Conservation (phyloP, 768 basidiomycete genomes). For the Tephrocybe rancida region DNA sequence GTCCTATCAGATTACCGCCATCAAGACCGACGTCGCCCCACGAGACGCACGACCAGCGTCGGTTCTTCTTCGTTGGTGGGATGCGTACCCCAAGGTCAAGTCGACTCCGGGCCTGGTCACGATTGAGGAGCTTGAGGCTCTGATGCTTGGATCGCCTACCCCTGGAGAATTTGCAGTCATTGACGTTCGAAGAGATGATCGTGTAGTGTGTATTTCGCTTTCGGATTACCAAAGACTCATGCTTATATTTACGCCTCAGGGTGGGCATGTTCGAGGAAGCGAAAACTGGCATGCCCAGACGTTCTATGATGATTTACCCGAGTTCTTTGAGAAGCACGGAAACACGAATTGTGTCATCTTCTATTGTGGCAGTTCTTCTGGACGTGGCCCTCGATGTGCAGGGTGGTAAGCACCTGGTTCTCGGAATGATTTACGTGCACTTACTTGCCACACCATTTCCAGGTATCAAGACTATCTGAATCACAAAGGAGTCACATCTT, state of each 20-base stretch:
- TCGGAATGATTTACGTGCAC: neutral
- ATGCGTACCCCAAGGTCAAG: slow-evolving; percentile 47
- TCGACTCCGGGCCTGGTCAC: slow-evolving; percentile 34
- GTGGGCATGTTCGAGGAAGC: slow-evolving; percentile 56
- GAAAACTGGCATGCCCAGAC: slow-evolving; percentile 50
- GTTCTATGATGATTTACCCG: slow-evolving; percentile 46
- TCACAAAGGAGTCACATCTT: slow-evolving; percentile 24
- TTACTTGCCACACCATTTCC: neutral
- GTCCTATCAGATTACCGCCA: slow-evolving; percentile 50
- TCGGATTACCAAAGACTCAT: neutral
- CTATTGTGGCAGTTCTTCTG: slow-evolving; percentile 54
- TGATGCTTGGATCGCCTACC: slow-evolving; percentile 25
- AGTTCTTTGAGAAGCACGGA: slow-evolving; percentile 42
- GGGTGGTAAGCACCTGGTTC: slow-evolving; percentile 46
- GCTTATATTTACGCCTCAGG: slow-evolving; percentile 29
- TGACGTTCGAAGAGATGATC: slow-evolving; percentile 52
- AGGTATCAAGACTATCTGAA: slow-evolving; percentile 57
- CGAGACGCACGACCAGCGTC: slow-evolving; percentile 8
- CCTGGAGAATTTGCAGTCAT: slow-evolving; percentile 39
- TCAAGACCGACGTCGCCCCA: slow-evolving; percentile 29
- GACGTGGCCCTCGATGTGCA: slow-evolving; percentile 55
- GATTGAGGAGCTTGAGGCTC: slow-evolving; percentile 38
- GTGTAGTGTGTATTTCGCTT: slow-evolving; percentile 34
- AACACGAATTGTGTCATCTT: slow-evolving; percentile 48
- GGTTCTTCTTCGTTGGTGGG: slow-evolving; percentile 51